Conservation (phyloP, 106 monocot genomes). For the Allium fistulosum region DNA sequence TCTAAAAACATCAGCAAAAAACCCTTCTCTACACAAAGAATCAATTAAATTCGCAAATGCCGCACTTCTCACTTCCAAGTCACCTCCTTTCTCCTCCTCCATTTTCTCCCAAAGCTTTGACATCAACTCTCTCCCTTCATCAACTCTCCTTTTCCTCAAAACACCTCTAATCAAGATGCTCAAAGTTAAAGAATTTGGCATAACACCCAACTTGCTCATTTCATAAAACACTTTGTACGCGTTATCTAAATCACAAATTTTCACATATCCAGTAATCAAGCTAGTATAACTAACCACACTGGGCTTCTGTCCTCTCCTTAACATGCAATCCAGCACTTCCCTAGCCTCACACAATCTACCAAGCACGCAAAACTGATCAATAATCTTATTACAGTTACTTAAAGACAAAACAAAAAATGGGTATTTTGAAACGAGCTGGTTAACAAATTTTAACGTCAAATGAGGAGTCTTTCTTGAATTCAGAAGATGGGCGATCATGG, state of each 20-base stretch:
- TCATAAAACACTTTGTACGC: conserved; percentile 62
- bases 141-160: conserved; percentile 33
- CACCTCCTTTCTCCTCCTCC: conserved; percentile 14
- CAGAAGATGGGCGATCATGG: conserved; percentile 60
- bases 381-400: conserved; percentile 58
- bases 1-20: conserved; percentile 64
- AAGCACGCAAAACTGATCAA: conserved; percentile 37
- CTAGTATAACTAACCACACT: conserved; percentile 51
- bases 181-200: conserved; percentile 69
- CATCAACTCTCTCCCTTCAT: conserved; percentile 37
- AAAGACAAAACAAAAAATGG: conserved; percentile 48
- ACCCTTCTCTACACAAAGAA: conserved; percentile 67
- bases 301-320: conserved; percentile 25
- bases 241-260: conserved; percentile 20
- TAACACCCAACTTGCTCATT: conserved; percentile 37
- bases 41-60: conserved; percentile 76
- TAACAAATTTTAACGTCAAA: conserved; percentile 39
- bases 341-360: conserved; percentile 17
- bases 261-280: conserved; percentile 51
- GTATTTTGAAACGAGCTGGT: conserved; percentile 20
- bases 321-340: conserved; percentile 34
- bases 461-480: conserved; percentile 33
- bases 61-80: conserved; percentile 24
- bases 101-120: conserved; percentile 51
- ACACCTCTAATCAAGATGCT: conserved; percentile 53